Evolutionary conservation across 1,139 yeast species (phyloP).

Genomic region (Yamadazyma mexicana): DNA sequence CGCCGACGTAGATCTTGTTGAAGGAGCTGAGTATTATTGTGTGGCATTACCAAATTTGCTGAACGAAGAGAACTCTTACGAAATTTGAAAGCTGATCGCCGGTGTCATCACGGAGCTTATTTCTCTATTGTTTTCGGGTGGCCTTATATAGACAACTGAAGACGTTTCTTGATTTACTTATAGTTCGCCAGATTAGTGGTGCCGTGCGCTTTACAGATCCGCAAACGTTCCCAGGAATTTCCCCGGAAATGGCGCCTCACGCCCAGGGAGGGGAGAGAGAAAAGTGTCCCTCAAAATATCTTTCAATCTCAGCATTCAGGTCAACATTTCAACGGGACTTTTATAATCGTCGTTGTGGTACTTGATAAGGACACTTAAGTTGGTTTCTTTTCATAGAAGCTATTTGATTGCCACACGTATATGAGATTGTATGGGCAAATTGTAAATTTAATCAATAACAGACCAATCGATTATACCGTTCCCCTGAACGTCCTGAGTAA

Average conservation of each 20-base stretch:
- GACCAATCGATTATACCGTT: constrained; percentile 5
- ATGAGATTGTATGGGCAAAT: constrained; percentile 13
- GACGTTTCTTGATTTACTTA: too few relatives aligned
- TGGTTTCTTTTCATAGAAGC: background rate
- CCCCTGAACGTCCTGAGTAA: background rate
- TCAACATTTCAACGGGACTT: background rate
- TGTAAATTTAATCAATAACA: constrained; percentile 10
- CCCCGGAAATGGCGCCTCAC: background rate
- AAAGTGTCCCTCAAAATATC: background rate
- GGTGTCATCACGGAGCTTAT: too few relatives aligned
- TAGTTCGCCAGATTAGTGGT: too few relatives aligned
- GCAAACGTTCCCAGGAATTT: background rate
- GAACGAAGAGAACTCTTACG: too few relatives aligned
- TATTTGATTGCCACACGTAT: constrained; percentile 1
- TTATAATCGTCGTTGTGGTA: background rate
- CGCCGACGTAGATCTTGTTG: too few relatives aligned
- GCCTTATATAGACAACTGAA: too few relatives aligned
- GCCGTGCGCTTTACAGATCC: too few relatives aligned
- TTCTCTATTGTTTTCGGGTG: too few relatives aligned
- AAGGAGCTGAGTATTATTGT: too few relatives aligned
- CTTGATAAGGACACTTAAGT: background rate
- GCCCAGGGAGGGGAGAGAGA: background rate
- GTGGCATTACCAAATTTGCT: too few relatives aligned
- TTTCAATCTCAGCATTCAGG: background rate
- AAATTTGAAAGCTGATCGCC: too few relatives aligned